phyloP scores from a whole-genome alignment of 305 asterid genomes.

The Stenogyne calaminthoides region DNA sequence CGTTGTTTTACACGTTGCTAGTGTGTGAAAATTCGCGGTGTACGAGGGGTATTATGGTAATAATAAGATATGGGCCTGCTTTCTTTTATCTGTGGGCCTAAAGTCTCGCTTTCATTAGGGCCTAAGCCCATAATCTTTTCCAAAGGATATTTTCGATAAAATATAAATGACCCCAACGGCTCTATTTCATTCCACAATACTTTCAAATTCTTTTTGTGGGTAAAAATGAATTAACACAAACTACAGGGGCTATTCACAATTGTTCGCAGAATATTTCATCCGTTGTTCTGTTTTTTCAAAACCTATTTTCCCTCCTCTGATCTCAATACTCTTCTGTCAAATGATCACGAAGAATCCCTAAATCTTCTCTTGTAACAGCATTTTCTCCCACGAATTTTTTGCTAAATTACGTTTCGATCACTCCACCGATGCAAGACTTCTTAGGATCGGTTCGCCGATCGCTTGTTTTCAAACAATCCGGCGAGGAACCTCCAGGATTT shows the following conservation, averaged over 20 bases:
- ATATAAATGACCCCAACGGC: slow-evolving; percentile 32
- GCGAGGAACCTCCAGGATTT: slow-evolving; percentile 54
- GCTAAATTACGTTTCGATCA: slow-evolving; percentile 1
- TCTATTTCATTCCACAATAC: slow-evolving; percentile 27
- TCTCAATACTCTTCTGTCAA: slow-evolving; percentile 14
- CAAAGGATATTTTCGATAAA: not conserved
- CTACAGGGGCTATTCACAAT: slow-evolving; percentile 15
- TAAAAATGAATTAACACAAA: not conserved
- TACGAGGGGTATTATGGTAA: not conserved
- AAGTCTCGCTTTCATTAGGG: not conserved
- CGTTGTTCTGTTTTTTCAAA: slow-evolving; percentile 39
- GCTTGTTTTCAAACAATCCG: slow-evolving; percentile 68
- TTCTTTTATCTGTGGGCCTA: too few species aligned
- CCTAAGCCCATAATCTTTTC: slow-evolving; percentile 1
- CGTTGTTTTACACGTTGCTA: slow-evolving; percentile 12
- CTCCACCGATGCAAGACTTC: slow-evolving; percentile 71
- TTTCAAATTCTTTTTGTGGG: slow-evolving; percentile 31
- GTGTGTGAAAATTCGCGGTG: not conserved
- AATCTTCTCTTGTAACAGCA: slow-evolving; percentile 15
- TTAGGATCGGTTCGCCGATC: slow-evolving; percentile 85
- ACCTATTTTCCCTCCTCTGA: slow-evolving; percentile 32
- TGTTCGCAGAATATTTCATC: slow-evolving; percentile 6
- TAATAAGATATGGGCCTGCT: not conserved
- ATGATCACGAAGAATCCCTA: slow-evolving; percentile 29
- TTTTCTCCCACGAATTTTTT: slow-evolving; percentile 8